phyloP scores from a whole-genome alignment of 164 flowering plant genomes.

The Echeveria elegans region DNA sequence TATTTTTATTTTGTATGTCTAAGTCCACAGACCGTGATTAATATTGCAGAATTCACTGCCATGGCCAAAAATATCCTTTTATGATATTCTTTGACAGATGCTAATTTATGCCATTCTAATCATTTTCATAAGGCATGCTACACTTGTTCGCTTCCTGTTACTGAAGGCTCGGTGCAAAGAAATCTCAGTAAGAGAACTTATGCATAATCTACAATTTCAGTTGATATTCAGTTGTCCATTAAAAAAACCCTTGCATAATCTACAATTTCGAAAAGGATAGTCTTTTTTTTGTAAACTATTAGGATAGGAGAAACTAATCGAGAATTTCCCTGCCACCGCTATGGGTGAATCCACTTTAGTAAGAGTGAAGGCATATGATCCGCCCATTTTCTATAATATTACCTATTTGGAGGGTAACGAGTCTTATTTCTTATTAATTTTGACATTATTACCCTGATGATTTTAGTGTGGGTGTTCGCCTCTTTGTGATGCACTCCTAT shows the following conservation, averaged over 20 bases:
- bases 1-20: background rate
- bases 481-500: too few relatives aligned
- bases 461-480: background rate
- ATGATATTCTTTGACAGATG: background rate
- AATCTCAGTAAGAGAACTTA: constrained; percentile 59
- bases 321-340: too few relatives aligned
- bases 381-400: too few relatives aligned
- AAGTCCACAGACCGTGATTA: background rate
- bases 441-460: background rate
- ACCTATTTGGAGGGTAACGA: too few relatives aligned
- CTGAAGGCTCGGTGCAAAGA: constrained; percentile 57
- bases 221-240: too few relatives aligned
- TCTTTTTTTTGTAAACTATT: background rate
- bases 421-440: too few relatives aligned
- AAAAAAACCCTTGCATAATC: background rate
- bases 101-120: background rate
- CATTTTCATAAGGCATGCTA: constrained; percentile 51
- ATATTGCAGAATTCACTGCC: background rate
- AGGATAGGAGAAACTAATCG: too few relatives aligned
- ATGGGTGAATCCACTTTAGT: too few relatives aligned
- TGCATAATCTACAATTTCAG: too few relatives aligned
- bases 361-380: too few relatives aligned
- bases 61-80: background rate
- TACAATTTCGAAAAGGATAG: background rate
- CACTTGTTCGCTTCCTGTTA: constrained; percentile 56